Percentiles rank a stretch among this genome's conserved stretches.
phyloP scores from a whole-genome alignment of 176 grass and related monocot species.

The Bromus sterilis region DNA sequence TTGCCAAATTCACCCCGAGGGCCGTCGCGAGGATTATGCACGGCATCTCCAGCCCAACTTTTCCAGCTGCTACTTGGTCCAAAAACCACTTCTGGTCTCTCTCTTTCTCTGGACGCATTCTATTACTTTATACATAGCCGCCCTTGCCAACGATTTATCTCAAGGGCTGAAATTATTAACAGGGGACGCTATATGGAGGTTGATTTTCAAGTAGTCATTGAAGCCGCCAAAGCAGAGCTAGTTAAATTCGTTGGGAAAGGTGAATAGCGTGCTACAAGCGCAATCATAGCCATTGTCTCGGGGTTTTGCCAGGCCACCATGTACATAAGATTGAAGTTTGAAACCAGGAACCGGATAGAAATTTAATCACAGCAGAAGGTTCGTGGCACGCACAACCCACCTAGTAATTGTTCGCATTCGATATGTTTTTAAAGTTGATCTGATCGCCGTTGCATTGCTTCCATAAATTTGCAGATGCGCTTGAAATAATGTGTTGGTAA shows the following conservation, averaged over 20 bases:
- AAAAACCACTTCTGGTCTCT: constrained; percentile 84
- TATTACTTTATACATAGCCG: background rate
- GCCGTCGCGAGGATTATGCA: constrained; percentile 94
- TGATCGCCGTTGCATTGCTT: background rate
- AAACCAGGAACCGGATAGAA: background rate
- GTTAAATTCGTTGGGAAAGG: constrained; percentile 66
- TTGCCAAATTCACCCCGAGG: constrained; percentile 76
- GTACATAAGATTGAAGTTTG: background rate
- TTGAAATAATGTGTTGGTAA: background rate
- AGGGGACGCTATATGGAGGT: constrained; percentile 83
- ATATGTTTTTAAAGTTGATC: too few species aligned
- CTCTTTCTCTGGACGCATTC: background rate
- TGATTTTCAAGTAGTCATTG: constrained; percentile 85
- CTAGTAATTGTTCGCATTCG: too few species aligned
- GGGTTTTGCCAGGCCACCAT: background rate
- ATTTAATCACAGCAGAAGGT: background rate
- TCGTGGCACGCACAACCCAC: background rate
- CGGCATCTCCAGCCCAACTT: constrained; percentile 71
- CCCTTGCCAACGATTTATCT: background rate
- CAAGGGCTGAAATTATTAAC: background rate
- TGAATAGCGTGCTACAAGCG: constrained; percentile 9
- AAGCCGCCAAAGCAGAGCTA: constrained; percentile 82
- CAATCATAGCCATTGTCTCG: background rate
- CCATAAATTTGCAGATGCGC: background rate
- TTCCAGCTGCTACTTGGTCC: constrained; percentile 71